phyloP scores from a whole-genome alignment of 208 protist species.

The Blastocrithidia nonstop region DNA sequence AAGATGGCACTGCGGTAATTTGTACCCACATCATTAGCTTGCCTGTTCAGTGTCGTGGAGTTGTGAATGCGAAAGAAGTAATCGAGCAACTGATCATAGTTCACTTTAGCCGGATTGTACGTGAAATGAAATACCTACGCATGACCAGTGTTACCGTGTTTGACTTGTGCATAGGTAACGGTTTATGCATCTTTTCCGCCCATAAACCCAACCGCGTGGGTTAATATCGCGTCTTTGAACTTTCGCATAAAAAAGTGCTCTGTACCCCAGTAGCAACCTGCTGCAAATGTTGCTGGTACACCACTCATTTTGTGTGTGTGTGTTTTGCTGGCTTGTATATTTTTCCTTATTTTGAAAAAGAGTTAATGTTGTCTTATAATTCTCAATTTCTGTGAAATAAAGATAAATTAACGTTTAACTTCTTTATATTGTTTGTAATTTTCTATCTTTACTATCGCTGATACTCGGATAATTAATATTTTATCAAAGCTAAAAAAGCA shows the following conservation, averaged over 20 bases:
- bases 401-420: too few relatives aligned
- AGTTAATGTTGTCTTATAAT: neutral
- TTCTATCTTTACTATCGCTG: too few relatives aligned
- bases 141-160: conserved; percentile 85
- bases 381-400: neutral
- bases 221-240: conserved; percentile 60
- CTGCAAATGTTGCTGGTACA: conserved; percentile 67
- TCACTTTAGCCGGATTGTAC: conserved; percentile 69
- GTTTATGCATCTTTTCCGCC: conserved; percentile 28
- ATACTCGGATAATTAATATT: too few relatives aligned
- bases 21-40: conserved; percentile 83
- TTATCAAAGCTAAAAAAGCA: too few relatives aligned
- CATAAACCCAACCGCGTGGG: conserved; percentile 82
- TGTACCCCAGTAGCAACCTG: conserved; percentile 88
- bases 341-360: neutral
- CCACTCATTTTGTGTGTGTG: neutral
- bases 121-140: conserved; percentile 88
- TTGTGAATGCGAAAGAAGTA: conserved; percentile 93
- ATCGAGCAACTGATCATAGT: conserved; percentile 73
- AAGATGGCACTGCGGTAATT: conserved; percentile 91
- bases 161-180: conserved; percentile 83
- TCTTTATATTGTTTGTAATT: too few relatives aligned
- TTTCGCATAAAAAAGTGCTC: conserved; percentile 84
- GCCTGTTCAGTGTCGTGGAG: conserved; percentile 85
- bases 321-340: conserved; percentile 1